Evolutionary conservation across 2,329 filamentous ascomycete species (phyloP).

Genomic region (Fusarium foetens): DNA sequence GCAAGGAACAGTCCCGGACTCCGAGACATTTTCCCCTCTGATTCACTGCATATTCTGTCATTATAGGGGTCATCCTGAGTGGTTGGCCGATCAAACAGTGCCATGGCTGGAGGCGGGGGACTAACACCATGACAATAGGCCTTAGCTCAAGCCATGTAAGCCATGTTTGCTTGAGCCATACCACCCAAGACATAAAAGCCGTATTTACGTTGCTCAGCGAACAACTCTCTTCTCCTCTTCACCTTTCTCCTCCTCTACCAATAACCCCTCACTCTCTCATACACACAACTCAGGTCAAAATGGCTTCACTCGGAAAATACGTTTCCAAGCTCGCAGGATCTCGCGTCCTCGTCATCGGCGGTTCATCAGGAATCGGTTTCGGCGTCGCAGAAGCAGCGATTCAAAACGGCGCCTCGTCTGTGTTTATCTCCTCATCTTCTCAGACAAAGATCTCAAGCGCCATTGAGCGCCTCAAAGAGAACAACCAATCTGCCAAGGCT

Average conservation of each 20-base stretch:
- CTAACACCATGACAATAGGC: neutral
- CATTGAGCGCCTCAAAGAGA: constrained; percentile 27
- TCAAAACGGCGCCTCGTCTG: constrained; percentile 22
- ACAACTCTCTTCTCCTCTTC: neutral
- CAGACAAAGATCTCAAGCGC: constrained; percentile 15
- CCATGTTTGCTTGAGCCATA: constrained; percentile 13
- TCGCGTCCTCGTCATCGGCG: constrained; percentile 40
- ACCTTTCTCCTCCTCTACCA: no score
- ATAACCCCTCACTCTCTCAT: no score
- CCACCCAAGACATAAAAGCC: constrained; percentile 13
- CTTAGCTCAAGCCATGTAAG: constrained; percentile 13
- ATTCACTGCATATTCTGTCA: neutral
- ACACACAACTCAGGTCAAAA: neutral
- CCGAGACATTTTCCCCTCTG: neutral
- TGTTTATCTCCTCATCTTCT: constrained; percentile 32
- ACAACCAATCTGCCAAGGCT: constrained; percentile 20
- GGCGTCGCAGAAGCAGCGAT: constrained; percentile 36
- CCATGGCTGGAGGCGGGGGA: neutral
- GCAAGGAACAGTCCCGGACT: neutral
- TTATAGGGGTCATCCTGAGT: neutral
- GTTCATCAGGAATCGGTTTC: constrained; percentile 37
- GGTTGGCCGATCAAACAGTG: neutral
- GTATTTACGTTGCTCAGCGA: neutral
- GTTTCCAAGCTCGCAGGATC: constrained; percentile 36
- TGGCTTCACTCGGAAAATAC: constrained; percentile 30